Conservation (phyloP, 2,329 filamentous ascomycete species). For the Ascochyta fabae region DNA sequence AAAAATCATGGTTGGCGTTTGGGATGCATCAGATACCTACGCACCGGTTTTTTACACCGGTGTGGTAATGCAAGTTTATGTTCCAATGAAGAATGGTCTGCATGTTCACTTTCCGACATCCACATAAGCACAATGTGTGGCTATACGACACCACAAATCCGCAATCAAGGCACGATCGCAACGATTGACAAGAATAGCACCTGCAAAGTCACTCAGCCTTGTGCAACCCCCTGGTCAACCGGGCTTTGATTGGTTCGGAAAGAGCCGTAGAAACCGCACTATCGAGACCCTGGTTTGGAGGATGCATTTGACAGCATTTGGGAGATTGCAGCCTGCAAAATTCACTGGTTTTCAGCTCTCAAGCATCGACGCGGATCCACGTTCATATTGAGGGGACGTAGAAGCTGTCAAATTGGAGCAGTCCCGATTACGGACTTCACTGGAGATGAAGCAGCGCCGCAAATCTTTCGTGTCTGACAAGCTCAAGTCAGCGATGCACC, state of each 20-base stretch:
- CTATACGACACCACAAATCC: neutral
- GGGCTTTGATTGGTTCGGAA: neutral
- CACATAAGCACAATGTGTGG: neutral
- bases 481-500: neutral
- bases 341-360: neutral
- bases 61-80: conserved; percentile 30
- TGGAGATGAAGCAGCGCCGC: neutral
- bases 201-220: conserved; percentile 6
- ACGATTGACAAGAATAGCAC: conserved; percentile 1
- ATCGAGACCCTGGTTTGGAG: neutral
- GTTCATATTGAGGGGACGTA: neutral
- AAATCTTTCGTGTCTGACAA: neutral
- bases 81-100: conserved; percentile 7
- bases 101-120: neutral
- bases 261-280: neutral
- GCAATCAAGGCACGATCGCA: neutral
- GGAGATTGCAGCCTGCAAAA: conserved; percentile 12
- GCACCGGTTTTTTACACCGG: conserved; percentile 24
- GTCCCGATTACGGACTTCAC: neutral
- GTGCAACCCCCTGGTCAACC: neutral
- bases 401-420: neutral
- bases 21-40: conserved; percentile 43
- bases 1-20: conserved; percentile 41
- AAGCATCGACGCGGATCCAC: neutral
- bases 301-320: conserved; percentile 4